phyloP scores from a whole-genome alignment of 2,329 filamentous ascomycete genomes.

The Apiospora aurea region DNA sequence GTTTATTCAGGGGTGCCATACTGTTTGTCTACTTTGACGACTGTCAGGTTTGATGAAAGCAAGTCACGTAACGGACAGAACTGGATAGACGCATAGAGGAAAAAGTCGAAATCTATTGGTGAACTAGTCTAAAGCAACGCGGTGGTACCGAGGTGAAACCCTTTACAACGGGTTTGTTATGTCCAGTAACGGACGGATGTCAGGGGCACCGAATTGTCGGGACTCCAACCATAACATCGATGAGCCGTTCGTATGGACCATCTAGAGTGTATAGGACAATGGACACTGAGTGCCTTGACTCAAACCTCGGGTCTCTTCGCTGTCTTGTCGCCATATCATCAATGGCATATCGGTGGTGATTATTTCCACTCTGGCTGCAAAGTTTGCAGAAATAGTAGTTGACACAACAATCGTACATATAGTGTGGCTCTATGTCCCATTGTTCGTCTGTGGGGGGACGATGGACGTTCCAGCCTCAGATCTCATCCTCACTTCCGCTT shows the following conservation, averaged over 20 bases:
- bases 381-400: background rate
- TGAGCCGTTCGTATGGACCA: background rate
- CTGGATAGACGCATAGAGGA: background rate
- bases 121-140: conserved; percentile 3
- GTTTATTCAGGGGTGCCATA: background rate
- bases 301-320: background rate
- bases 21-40: background rate
- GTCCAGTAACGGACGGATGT: background rate
- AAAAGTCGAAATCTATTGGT: background rate
- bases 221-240: background rate
- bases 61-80: background rate
- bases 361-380: background rate
- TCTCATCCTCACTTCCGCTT: background rate
- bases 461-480: background rate
- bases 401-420: background rate
- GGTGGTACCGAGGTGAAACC: background rate
- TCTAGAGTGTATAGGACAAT: background rate
- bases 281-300: background rate
- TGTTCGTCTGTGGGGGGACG: background rate
- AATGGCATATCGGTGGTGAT: background rate
- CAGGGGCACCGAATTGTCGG: background rate
- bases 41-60: background rate
- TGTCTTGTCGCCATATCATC: background rate
- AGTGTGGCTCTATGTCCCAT: no score
- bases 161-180: background rate